Percentiles rank a stretch among this genome's conserved stretches.
Conservation (phyloP, 75 land plant species). For the Picea sitchensis region DNA sequence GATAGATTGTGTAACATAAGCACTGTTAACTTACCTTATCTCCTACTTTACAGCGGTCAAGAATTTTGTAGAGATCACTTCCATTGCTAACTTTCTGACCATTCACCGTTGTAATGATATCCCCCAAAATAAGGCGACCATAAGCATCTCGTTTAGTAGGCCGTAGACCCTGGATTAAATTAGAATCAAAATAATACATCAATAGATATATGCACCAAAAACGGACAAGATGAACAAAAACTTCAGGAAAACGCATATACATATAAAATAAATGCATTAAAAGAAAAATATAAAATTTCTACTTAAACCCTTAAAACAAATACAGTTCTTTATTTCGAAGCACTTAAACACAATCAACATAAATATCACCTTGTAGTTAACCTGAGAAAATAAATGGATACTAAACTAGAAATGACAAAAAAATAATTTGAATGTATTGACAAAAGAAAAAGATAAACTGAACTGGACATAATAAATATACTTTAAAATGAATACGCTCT, state of each 20-base stretch:
- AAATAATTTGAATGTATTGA: neutral
- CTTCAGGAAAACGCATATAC: neutral
- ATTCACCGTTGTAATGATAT: constrained; percentile 44
- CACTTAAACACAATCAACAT: neutral
- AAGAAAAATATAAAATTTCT: neutral
- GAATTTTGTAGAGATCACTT: constrained; percentile 46
- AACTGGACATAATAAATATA: too few species aligned
- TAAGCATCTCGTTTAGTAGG: constrained; percentile 43
- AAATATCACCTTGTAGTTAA: neutral
- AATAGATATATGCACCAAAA: neutral
- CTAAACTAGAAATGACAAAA: neutral
- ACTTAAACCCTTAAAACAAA: neutral
- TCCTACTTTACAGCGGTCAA: constrained; percentile 52
- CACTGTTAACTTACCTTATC: constrained; percentile 26
- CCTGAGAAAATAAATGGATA: neutral
- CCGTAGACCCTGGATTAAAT: constrained; percentile 28
- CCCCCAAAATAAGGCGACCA: constrained; percentile 51
- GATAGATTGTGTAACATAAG: neutral
- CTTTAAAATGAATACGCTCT: too few species aligned
- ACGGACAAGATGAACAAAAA: neutral
- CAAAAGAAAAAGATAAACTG: too few species aligned
- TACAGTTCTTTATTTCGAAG: neutral
- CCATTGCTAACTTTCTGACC: constrained; percentile 46
- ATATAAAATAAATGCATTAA: neutral
- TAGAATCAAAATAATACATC: neutral